Percentiles rank a stretch among this genome's conserved stretches.
These are phyloP conservation scores for Colletotrichum falcatum DNA, from an alignment of 2,329 filamentous ascomycete genomes.

Conservation along the genomic window DNA sequence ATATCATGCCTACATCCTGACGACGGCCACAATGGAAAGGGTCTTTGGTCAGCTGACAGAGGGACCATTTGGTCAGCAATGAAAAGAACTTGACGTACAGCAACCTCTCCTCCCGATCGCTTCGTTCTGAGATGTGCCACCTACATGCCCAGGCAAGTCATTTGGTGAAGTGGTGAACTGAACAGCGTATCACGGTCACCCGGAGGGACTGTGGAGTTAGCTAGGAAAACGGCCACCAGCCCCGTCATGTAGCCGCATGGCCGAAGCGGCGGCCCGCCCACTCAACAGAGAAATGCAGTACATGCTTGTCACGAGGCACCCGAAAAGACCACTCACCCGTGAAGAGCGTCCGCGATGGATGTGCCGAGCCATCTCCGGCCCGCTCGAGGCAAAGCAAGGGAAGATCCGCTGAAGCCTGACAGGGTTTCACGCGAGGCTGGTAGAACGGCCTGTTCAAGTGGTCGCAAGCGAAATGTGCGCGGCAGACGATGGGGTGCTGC, in stretches of 20 bases:
- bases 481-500: slow-evolving; percentile 22
- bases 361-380: neutral
- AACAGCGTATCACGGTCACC: slow-evolving; percentile 14
- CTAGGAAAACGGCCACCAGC: slow-evolving; percentile 9
- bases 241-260: slow-evolving; percentile 7
- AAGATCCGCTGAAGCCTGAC: neutral
- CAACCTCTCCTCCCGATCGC: slow-evolving; percentile 38
- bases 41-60: slow-evolving; percentile 52
- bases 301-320: slow-evolving; percentile 3
- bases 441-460: neutral
- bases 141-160: slow-evolving; percentile 13
- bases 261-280: slow-evolving; percentile 1
- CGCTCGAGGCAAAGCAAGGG: neutral
- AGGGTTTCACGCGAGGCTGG: neutral
- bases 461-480: slow-evolving; percentile 9
- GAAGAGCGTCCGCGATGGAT: neutral
- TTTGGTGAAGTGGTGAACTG: slow-evolving; percentile 23
- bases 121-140: slow-evolving; percentile 21
- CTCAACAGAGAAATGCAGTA: slow-evolving; percentile 13
- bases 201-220: slow-evolving; percentile 13
- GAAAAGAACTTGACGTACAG: slow-evolving; percentile 49
- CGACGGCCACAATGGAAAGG: slow-evolving; percentile 51
- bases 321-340: slow-evolving; percentile 4
- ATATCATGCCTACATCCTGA: slow-evolving; percentile 58
- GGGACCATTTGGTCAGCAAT: slow-evolving; percentile 59